Evolutionary conservation across 2,329 filamentous ascomycete genomes (phyloP), one percentile per base, ranked within the genome.

Genomic region (Alternaria consortialis): DNA sequence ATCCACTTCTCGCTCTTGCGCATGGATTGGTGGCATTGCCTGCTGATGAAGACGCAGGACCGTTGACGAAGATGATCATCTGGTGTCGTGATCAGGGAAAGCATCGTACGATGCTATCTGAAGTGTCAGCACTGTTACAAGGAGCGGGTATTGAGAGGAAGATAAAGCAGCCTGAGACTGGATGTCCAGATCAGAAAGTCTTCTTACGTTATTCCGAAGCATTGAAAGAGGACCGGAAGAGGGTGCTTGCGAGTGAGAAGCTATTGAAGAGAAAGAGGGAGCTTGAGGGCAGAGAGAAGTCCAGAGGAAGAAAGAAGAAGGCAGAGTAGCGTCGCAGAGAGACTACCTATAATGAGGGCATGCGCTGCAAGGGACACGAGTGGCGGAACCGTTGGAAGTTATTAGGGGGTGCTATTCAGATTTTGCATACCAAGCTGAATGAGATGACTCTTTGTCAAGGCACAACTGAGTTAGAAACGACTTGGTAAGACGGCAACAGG

Each of bases 1-100:
- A 72, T 20, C 69, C 69, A 2, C 53, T 72, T 4, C 60, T 71
- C 1, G 68, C 53, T 1, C 61, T 72, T 2, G 43, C 64, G 0
- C 64, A 66, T 7, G 68, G 68, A 0, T 34, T 72, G 3, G 29
- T 40, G 4, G 15, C 57, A 1, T 43, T 68, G 7, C 69, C 69
- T 2, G 40, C 58, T 1, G 68, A 65, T 4, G 1, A 23, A 0
- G 67, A 72, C 46, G 68, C 68, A 1, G 68, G 69, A 0, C 68
- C 69, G 1, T 32, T 71, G 20, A 71, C 69, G 0, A 36, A 40
- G 0, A 20, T 70, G 0, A 70, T 72, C 11, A 27, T 42, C 5
- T 68, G 64, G 65, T 66, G 59, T 12, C 48, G 54, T 7, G 37
- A 63, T 3, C 37, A 68, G 0, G 32, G 27, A 1, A 37, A 53